phyloP scores from a whole-genome alignment of 495 filamentous ascomycete genomes.

The Hyaloscypha finlandica region DNA sequence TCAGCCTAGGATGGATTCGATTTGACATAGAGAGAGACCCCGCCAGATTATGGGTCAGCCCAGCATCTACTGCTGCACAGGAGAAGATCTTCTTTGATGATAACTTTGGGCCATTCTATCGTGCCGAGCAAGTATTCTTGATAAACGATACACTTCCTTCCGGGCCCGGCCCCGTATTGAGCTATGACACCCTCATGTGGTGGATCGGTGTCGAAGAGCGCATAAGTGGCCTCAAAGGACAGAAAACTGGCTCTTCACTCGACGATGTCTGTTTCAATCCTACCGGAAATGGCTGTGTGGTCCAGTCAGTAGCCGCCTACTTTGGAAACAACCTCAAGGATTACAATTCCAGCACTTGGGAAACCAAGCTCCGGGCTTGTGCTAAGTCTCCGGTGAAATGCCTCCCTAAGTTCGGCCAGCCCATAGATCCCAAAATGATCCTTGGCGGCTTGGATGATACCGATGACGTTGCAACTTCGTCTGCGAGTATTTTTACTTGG shows the following conservation, averaged over 20 bases:
- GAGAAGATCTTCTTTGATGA: constrained; percentile 94
- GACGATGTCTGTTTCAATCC: constrained; percentile 94
- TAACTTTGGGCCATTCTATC: constrained; percentile 96
- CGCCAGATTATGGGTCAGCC: constrained; percentile 92
- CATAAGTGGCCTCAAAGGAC: constrained; percentile 67
- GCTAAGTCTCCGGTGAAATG: constrained; percentile 77
- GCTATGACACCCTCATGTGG: constrained; percentile 86
- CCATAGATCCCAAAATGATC: constrained; percentile 80
- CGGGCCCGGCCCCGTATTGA: constrained; percentile 73
- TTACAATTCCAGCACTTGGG: constrained; percentile 68
- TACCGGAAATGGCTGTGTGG: constrained; percentile 84
- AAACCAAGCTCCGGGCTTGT: constrained; percentile 66
- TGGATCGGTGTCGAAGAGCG: constrained; percentile 90
- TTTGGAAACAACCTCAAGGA: constrained; percentile 67
- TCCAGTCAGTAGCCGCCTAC: constrained; percentile 87
- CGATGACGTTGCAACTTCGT: constrained; percentile 68
- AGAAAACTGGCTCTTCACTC: constrained; percentile 61
- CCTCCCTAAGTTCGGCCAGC: constrained; percentile 83
- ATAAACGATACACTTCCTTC: constrained; percentile 76
- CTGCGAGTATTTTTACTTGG: constrained; percentile 89
- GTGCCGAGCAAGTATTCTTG: constrained; percentile 88
- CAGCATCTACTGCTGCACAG: constrained; percentile 82
- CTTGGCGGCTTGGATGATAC: constrained; percentile 75
- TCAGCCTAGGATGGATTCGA: constrained; percentile 84
- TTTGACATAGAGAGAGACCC: constrained; percentile 89